Base-by-base conservation (phyloP, 2,329 filamentous ascomycete species). In the Dactylonectria macrodidyma region DNA sequence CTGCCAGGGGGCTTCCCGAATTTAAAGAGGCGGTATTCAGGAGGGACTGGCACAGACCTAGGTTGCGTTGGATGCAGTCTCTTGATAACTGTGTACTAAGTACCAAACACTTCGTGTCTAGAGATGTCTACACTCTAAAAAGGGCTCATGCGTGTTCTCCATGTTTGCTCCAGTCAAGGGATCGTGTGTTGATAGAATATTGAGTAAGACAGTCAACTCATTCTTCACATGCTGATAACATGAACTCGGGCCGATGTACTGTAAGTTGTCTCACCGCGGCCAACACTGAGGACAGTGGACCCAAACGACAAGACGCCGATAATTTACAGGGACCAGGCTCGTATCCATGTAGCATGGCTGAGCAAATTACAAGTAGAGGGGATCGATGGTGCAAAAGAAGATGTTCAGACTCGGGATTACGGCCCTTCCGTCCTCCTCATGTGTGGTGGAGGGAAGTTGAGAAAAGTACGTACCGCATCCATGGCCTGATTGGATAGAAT, bases 391-490 rank as follows among this genome's bases (percentile, higher is more conserved):
- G 51, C n/a, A 38, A 19, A 54, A 36, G 51, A 38, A 38, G 51
- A 38, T 36, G 7, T 30, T 24, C 51, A 14, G n/a, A 54, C 30
- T 16, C n/a, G 22, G 33, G 33, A 6, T 36, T 34, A 34, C 26
- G 30, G 16, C 16, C 26, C 26, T 11, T 44, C 50, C 51, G 22
- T 54, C 33, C 33, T 12, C n/a, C 33, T 19, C 8, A 10, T 36
- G n/a, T 19, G 51, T 14, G 33, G 50, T 54, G 30, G 50, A 56
- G 52, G 52, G 24, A 44, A 44, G 52, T 41, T 14, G 47, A 41
- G 51, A 62, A 44, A 62, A 44, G 59, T 62, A 57, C 60, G 60
- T 57, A 62, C 60, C n/a, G 47, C 16, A 16, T 22, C 22, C 8
- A 7, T 7, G 38, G 22, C 19, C 5, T 22, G 44, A 6, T 26